Base-by-base conservation (phyloP, 768 basidiomycete genomes). In the Leucosporidium scottii region DNA sequence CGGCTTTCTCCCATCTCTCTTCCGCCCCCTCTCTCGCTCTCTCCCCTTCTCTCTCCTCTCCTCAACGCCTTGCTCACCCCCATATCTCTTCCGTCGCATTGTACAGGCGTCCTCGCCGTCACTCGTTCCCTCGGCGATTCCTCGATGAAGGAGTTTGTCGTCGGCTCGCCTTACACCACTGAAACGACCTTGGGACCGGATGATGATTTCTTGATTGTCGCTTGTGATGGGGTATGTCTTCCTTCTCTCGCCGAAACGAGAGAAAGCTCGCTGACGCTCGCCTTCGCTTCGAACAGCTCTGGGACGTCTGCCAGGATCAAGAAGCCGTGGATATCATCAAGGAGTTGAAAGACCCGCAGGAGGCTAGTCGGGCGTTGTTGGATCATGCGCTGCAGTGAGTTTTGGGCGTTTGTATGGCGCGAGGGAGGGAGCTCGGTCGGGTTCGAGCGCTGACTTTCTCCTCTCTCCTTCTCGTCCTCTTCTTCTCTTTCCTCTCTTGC, bases 111-210 rank as follows among this genome's bases (percentile, higher is more conserved):
- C 76, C 81, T 99, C 63, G 93, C 93, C 9, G 96, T 99, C 34
- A 99, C 96, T 23, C 84, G 96, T 66, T 92, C 92, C 75, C 81
- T 99, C 65, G 96, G 96, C 44, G 96, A 99, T 76, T 89, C 92
- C 2, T 89, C 91, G 10, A 98, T 99, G 96, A 99, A 99, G 79
- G 96, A 99, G 75, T 99, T 93, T 77, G 96, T 99, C 17, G 96
- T 98, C 58, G 96, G 96, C 2, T 85, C 90, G 34, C 96, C 96
- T 9, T 99, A 94, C 79, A 99, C 96, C 25, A 98, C 96, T n/a
- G 93, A 97, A 78, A 97, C 94, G 18, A 85, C 88, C 73, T 80
- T 99, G 51, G 88, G 87, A 63, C 86, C 90, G 12, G 87, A 90
- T 8, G 94, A 98, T 77, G 91, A 94, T 78, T 77, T 97, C 72